These are phyloP conservation scores for Fennellomyces sp. DNA, from an alignment of 371 early-diverging fungal genomes.

Conservation along the genomic window DNA sequence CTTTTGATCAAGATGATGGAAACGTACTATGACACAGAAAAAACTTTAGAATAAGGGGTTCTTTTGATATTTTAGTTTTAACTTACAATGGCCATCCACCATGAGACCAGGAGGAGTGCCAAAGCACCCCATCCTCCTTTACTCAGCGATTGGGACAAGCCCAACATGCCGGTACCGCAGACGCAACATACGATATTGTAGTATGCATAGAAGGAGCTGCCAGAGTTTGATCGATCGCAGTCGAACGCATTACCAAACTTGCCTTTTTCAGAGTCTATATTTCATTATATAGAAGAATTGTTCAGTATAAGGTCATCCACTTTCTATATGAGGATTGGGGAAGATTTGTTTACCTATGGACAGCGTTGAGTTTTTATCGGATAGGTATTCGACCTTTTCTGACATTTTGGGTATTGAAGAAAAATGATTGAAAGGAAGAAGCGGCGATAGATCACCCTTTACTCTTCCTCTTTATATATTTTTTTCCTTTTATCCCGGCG, in stretches of 20 bases:
- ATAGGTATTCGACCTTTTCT: background rate
- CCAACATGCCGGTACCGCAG: constrained; percentile 84
- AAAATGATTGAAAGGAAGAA: background rate
- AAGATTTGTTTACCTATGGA: background rate
- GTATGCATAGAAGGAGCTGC: constrained; percentile 44
- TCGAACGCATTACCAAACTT: background rate
- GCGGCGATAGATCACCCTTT: background rate
- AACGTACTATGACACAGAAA: constrained; percentile 26
- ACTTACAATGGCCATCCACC: constrained; percentile 70
- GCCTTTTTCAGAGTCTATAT: background rate
- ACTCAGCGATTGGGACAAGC: constrained; percentile 76
- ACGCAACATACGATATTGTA: constrained; percentile 74
- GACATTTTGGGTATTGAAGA: background rate
- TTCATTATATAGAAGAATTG: no score
- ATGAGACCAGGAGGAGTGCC: constrained; percentile 70
- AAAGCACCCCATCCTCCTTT: constrained; percentile 82
- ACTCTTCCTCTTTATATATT: no score
- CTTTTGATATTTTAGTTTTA: background rate
- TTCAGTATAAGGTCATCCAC: no score
- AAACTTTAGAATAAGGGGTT: no score
- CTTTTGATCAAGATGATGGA: constrained; percentile 41
- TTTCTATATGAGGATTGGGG: no score
- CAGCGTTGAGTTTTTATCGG: background rate
- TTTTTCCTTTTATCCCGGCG: background rate
- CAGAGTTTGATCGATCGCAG: constrained; percentile 13